Evolutionary conservation across 2,329 filamentous ascomycete genomes (phyloP), one percentile per base, ranked within the genome.

Genomic region (Chaetomium strumarium): DNA sequence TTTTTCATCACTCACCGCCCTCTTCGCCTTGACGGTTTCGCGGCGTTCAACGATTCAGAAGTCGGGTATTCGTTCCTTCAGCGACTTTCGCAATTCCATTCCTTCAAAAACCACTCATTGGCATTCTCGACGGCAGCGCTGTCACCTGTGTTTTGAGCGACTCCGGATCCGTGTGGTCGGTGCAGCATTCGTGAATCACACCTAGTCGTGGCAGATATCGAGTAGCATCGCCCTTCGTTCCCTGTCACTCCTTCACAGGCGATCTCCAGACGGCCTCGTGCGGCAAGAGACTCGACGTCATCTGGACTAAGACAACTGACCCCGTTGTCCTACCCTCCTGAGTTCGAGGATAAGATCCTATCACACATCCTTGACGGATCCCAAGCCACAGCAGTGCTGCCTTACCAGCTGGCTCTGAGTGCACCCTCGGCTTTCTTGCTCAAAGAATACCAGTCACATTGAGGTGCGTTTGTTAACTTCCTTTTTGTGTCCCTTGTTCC

Each of bases 351-450:
- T 53, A 59, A 54, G 49, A 61, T 59, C 56, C 49, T 56, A 44
- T 48, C 54, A 46, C 42, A 44, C 42, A 57, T 64, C 63, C 62
- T 66, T 62, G 62, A 65, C 57, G 63, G 63, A 63, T 60, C 58
- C 48, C 42, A 43, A 48, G 42, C 49, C 45, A 55, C 62, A 66
- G 64, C 63, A 61, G 63, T 58, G 62, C 62, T 66, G 62, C 55
- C 45, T 30, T 30, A 43, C 58, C 56, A 60, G 57, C 60, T 63
- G 60, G 63, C 54, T 60, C 60, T 62, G 62, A 62, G 46, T 55
- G 56, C 50, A 54, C 49, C 48, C 45, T 46, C 49, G 46, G 38
- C 47, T 40, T 47, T 43, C 38, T 55, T 49, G 36, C 40, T 37
- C 17, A 49, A 52, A 51, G 42, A 41, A 44, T 55, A 19, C 45